Conservation (phyloP, 352 stramenopile species). For the Blastocystis sp. region DNA sequence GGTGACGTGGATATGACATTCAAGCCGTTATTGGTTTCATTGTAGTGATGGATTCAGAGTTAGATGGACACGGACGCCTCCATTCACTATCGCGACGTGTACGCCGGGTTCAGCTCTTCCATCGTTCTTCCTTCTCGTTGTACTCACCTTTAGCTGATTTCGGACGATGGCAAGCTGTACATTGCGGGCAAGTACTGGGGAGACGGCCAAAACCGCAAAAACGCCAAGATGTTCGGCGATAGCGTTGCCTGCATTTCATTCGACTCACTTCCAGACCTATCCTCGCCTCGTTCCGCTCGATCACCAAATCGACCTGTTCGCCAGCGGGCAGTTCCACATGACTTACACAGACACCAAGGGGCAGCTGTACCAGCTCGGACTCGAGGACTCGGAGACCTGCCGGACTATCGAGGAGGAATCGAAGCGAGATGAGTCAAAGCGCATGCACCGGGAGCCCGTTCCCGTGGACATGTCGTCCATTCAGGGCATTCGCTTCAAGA, state of each 20-base stretch:
- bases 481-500: slow-evolving; percentile 48
- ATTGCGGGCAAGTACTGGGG: slow-evolving; percentile 67
- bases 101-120: slow-evolving; percentile 44
- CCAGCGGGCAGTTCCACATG: slow-evolving; percentile 67
- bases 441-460: slow-evolving; percentile 50
- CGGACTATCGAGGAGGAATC: slow-evolving; percentile 9
- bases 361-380: slow-evolving; percentile 54
- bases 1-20: slow-evolving; percentile 59
- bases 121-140: neutral
- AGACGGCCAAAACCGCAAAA: slow-evolving; percentile 49
- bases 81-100: slow-evolving; percentile 41
- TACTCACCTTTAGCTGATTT: slow-evolving; percentile 53
- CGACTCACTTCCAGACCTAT: slow-evolving; percentile 4
- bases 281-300: slow-evolving; percentile 5
- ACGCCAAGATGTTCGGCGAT: slow-evolving; percentile 64
- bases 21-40: slow-evolving; percentile 57
- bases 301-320: slow-evolving; percentile 59
- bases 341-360: slow-evolving; percentile 43
- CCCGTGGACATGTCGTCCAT: slow-evolving; percentile 43
- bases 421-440: slow-evolving; percentile 48
- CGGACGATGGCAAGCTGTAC: slow-evolving; percentile 43
- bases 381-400: slow-evolving; percentile 51
- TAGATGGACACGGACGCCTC: slow-evolving; percentile 63
- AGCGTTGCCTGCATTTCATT: neutral
- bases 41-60: neutral